Percentiles rank a stretch among this genome's conserved stretches.
Evolutionary conservation across 2,329 filamentous ascomycete species (phyloP).

Genomic region (Cadophora luteo-olivacea): DNA sequence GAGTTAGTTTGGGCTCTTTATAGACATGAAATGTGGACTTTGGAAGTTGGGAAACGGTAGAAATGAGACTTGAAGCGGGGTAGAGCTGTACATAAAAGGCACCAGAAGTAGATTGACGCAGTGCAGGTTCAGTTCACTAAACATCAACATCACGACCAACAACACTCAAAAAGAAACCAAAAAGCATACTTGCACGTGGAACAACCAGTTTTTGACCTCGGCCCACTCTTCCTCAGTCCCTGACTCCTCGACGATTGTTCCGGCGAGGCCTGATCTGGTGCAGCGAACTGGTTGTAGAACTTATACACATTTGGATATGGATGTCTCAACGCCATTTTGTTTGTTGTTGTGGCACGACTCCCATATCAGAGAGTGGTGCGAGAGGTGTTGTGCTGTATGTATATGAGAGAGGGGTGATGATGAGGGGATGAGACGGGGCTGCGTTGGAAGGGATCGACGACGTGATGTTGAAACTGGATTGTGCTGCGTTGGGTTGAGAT

Average conservation of each 20-base stretch:
- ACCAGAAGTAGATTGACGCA: neutral
- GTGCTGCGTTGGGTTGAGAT: conserved; percentile 1
- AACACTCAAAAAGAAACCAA: conserved; percentile 10
- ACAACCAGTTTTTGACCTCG: conserved; percentile 44
- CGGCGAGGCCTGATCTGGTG: conserved; percentile 42
- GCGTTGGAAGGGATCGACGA: conserved; percentile 1
- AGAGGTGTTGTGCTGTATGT: neutral
- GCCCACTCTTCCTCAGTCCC: conserved; percentile 45
- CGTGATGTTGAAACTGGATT: conserved; percentile 1
- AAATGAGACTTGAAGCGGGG: neutral
- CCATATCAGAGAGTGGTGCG: conserved; percentile 7
- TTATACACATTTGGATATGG: conserved; percentile 46
- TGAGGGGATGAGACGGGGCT: neutral
- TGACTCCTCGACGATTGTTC: conserved; percentile 44
- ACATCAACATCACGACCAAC: neutral
- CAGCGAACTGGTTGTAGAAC: conserved; percentile 45
- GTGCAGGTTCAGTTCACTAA: neutral
- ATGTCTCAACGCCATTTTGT: conserved; percentile 43
- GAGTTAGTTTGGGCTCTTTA: conserved; percentile 17
- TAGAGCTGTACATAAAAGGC: neutral
- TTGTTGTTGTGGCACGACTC: conserved; percentile 29
- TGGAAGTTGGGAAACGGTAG: neutral
- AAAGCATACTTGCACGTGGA: conserved; percentile 45
- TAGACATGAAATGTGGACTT: neutral
- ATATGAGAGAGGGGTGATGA: neutral